Percentiles rank a stretch among this genome's conserved stretches.
phyloP scores from a whole-genome alignment of 202 grass and related monocot species.

The Elaeis oleifera region DNA sequence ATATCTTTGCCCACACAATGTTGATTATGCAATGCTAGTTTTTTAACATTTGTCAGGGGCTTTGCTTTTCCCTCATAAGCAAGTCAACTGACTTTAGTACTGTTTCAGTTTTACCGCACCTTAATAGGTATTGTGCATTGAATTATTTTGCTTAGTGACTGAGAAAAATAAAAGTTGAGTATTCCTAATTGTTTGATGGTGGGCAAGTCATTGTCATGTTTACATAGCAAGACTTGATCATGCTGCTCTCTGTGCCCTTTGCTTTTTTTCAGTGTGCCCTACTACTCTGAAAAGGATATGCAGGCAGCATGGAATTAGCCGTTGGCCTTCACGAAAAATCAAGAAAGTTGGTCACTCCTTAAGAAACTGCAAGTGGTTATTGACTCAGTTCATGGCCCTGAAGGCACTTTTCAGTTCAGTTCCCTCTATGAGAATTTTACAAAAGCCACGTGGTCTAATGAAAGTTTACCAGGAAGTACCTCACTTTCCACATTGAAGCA shows the following conservation, averaged over 20 bases:
- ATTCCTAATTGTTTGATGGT: slow-evolving; percentile 17
- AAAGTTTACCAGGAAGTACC: slow-evolving; percentile 24
- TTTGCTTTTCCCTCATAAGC: too few relatives aligned
- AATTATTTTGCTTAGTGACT: background rate
- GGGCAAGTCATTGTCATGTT: background rate
- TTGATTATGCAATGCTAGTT: too few relatives aligned
- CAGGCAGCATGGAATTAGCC: slow-evolving; percentile 75
- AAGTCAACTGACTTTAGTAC: too few relatives aligned
- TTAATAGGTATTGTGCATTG: background rate
- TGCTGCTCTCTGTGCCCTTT: slow-evolving; percentile 1
- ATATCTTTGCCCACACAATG: too few relatives aligned
- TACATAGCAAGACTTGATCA: slow-evolving; percentile 11
- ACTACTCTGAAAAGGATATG: slow-evolving; percentile 96
- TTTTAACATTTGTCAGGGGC: too few relatives aligned
- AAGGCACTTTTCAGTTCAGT: slow-evolving; percentile 65
- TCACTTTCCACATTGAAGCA: slow-evolving; percentile 25
- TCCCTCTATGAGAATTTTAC: slow-evolving; percentile 78
- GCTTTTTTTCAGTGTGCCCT: slow-evolving; percentile 68
- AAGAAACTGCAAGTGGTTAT: slow-evolving; percentile 82
- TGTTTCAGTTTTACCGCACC: too few relatives aligned
- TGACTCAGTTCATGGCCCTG: slow-evolving; percentile 66
- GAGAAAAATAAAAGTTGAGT: background rate
- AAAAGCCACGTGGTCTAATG: slow-evolving; percentile 62
- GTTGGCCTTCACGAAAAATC: slow-evolving; percentile 94
- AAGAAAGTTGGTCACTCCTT: slow-evolving; percentile 89